Percentiles rank a stretch among this genome's conserved stretches.
These are phyloP conservation scores for Calendula officinalis DNA, from an alignment of 129 eudicot species.

Conservation along the genomic window DNA sequence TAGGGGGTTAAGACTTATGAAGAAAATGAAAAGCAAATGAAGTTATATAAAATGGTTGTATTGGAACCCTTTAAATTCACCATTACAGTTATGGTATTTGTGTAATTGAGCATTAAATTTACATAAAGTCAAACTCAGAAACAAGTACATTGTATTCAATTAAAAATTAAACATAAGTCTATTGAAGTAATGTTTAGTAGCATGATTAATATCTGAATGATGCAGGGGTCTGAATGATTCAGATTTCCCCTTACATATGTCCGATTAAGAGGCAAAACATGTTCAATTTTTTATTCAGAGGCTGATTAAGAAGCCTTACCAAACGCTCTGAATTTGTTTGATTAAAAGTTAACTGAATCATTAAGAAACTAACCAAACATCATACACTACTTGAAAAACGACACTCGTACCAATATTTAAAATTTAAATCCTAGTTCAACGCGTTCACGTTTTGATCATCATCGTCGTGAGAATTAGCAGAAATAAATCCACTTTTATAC, in stretches of 20 bases:
- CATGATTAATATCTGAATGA: too few relatives aligned
- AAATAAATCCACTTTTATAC: constrained; percentile 41
- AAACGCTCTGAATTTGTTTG: too few relatives aligned
- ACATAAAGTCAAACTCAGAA: constrained; percentile 10
- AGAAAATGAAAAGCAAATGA: constrained; percentile 1
- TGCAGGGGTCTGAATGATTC: too few relatives aligned
- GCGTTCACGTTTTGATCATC: constrained; percentile 20
- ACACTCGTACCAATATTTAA: not conserved
- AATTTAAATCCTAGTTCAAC: constrained; percentile 2
- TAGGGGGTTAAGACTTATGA: not conserved
- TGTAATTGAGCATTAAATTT: constrained; percentile 11
- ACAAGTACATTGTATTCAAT: constrained; percentile 16
- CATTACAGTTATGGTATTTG: constrained; percentile 17
- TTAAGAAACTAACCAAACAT: too few relatives aligned
- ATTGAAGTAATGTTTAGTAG: too few relatives aligned
- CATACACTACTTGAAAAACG: constrained; percentile 10
- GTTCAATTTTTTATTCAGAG: too few relatives aligned
- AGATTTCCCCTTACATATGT: too few relatives aligned
- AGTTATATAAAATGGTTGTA: not conserved
- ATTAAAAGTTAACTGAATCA: too few relatives aligned
- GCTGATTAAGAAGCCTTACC: too few relatives aligned
- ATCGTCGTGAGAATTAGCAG: constrained; percentile 29
- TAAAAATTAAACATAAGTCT: not conserved
- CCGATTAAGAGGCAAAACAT: too few relatives aligned
- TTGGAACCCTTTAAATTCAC: constrained; percentile 15